phyloP scores from a whole-genome alignment of 1,139 yeast species.

The Kodamaea sp. region DNA sequence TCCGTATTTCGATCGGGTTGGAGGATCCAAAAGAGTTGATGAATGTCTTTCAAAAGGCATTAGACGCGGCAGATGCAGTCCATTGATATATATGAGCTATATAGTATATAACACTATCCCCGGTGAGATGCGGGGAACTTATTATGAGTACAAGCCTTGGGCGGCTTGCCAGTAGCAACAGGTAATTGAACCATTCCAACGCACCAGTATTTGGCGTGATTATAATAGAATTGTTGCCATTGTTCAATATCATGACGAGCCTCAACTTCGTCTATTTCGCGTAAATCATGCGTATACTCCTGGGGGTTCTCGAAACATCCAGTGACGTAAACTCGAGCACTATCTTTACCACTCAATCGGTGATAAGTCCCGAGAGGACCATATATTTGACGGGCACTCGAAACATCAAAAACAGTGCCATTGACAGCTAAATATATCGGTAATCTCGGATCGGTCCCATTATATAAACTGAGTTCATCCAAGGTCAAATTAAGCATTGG shows the following conservation, averaged over 20 bases:
- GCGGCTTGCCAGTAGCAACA: constrained; percentile 32
- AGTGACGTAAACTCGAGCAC: constrained; percentile 71
- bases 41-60: constrained; percentile 52
- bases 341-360: constrained; percentile 64
- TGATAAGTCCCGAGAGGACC: constrained; percentile 65
- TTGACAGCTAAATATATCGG: constrained; percentile 66
- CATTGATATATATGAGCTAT: background rate
- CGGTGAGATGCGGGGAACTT: constrained; percentile 29
- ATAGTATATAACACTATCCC: background rate
- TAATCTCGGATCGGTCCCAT: constrained; percentile 47
- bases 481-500: constrained; percentile 33
- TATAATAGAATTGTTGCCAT: constrained; percentile 56
- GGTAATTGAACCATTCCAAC: constrained; percentile 55
- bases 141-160: constrained; percentile 35
- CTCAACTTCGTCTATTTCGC: constrained; percentile 50
- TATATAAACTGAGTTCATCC: constrained; percentile 45
- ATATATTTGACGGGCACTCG: constrained; percentile 50
- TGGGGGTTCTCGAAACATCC: constrained; percentile 63
- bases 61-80: constrained; percentile 48
- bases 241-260: constrained; percentile 25
- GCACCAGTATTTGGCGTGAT: constrained; percentile 54
- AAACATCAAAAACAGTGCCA: constrained; percentile 71
- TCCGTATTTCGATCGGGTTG: constrained; percentile 82
- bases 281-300: constrained; percentile 62
- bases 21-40: constrained; percentile 58